These are phyloP conservation scores for Penicillium mononematosum DNA, from an alignment of 495 filamentous ascomycete genomes.

Conservation along the genomic window DNA sequence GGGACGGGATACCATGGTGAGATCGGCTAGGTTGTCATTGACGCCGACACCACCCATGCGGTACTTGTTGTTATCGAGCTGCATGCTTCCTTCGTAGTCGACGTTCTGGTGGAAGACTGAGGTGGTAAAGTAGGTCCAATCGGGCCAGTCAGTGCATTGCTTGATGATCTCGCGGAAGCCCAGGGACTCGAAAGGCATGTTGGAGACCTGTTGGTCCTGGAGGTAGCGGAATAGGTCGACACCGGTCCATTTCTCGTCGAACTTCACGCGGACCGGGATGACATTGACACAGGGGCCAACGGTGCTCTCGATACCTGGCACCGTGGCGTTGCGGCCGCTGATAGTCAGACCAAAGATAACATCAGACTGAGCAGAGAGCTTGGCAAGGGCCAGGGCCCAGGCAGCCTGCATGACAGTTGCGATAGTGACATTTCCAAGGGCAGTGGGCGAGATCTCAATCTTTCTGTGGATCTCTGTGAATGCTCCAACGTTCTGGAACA, in stretches of 20 bases:
- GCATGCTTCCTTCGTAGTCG: conserved; percentile 40
- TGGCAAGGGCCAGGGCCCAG: conserved; percentile 54
- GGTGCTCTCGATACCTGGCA: conserved; percentile 54
- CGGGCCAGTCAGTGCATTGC: conserved; percentile 59
- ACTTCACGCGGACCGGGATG: conserved; percentile 55
- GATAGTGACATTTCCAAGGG: conserved; percentile 50
- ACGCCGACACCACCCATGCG: conserved; percentile 49
- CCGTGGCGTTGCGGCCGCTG: conserved; percentile 54
- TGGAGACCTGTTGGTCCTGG: conserved; percentile 59
- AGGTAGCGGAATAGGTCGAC: conserved; percentile 54
- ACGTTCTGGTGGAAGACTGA: conserved; percentile 51
- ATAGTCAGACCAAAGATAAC: conserved; percentile 57
- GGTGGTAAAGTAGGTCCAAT: conserved; percentile 49
- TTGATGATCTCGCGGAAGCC: conserved; percentile 60
- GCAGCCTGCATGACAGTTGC: conserved; percentile 59
- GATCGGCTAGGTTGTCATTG: conserved; percentile 51
- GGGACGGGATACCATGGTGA: conserved; percentile 50
- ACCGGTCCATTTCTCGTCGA: conserved; percentile 48
- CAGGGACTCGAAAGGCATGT: conserved; percentile 57
- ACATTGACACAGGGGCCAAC: conserved; percentile 61
- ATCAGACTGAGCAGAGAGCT: conserved; percentile 49
- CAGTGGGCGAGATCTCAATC: conserved; percentile 40
- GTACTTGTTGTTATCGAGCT: conserved; percentile 48
- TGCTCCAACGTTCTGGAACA: conserved; percentile 38
- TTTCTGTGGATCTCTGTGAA: conserved; percentile 40